Conservation (phyloP, 495 filamentous ascomycete genomes). For the Astrocystis sublimbata region DNA sequence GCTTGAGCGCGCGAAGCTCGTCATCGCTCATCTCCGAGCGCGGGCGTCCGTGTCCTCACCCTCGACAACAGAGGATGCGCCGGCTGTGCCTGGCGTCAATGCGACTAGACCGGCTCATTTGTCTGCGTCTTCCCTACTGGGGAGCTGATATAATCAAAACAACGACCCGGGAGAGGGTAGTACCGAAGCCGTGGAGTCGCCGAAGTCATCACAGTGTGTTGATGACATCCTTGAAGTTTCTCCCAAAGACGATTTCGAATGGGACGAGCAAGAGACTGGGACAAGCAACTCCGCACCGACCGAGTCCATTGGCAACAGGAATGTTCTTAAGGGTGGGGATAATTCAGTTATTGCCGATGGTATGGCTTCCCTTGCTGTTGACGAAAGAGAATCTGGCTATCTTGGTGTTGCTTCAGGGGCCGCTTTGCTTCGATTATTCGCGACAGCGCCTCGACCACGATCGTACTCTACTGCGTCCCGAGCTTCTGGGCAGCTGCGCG, state of each 20-base stretch:
- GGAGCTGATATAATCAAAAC: background rate
- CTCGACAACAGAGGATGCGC: background rate
- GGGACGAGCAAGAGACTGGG: slow-evolving; percentile 22
- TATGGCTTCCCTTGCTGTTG: slow-evolving; percentile 21
- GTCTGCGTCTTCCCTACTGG: background rate
- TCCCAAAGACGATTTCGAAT: slow-evolving; percentile 25
- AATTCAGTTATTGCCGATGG: slow-evolving; percentile 18
- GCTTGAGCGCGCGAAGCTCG: slow-evolving; percentile 18
- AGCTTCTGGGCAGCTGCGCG: background rate
- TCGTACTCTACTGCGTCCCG: slow-evolving; percentile 1
- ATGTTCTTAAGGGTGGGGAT: background rate
- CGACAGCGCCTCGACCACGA: background rate
- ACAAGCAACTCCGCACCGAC: background rate
- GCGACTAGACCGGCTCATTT: background rate
- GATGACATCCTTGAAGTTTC: slow-evolving; percentile 16
- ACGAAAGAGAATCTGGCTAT: slow-evolving; percentile 18
- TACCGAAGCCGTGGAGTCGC: background rate
- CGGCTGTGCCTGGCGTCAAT: background rate
- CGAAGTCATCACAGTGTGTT: background rate
- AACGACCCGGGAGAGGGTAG: background rate
- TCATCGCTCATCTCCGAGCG: slow-evolving; percentile 13
- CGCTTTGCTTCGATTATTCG: slow-evolving; percentile 21
- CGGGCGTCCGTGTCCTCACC: background rate
- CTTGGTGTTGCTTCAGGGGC: slow-evolving; percentile 22
- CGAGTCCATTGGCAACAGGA: background rate